Conservation (phyloP, 192 early-diverging fungal species). For the Diversispora epigaea region DNA sequence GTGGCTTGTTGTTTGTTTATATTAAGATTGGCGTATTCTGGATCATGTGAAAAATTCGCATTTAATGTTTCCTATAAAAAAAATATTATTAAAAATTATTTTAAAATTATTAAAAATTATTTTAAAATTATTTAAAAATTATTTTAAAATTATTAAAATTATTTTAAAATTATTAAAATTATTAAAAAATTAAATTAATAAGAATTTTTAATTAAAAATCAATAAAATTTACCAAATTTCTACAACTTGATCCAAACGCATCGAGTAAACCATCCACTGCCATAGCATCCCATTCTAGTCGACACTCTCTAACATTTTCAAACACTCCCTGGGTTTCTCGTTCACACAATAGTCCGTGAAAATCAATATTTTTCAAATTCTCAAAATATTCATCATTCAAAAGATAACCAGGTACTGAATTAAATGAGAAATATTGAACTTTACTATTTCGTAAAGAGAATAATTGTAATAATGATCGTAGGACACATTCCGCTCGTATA, state of each 20-base stretch:
- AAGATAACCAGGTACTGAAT: neutral
- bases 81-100: neutral
- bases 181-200: neutral
- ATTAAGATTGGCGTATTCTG: neutral
- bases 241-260: neutral
- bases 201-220: neutral
- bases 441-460: neutral
- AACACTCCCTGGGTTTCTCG: neutral
- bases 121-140: no score
- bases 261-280: neutral
- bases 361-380: conserved; percentile 2
- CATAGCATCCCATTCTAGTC: conserved; percentile 17
- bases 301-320: neutral
- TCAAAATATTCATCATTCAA: conserved; percentile 9
- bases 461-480: conserved; percentile 8
- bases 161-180: neutral
- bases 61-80: neutral
- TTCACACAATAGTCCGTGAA: neutral
- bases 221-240: neutral
- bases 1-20: conserved; percentile 1
- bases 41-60: conserved; percentile 10
- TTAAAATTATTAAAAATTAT: no score
- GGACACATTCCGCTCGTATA: neutral
- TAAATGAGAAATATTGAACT: conserved; percentile 8
- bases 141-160: no score